Evolutionary conservation across 306 rosid species (phyloP).

Genomic region (Vicia sativa): DNA sequence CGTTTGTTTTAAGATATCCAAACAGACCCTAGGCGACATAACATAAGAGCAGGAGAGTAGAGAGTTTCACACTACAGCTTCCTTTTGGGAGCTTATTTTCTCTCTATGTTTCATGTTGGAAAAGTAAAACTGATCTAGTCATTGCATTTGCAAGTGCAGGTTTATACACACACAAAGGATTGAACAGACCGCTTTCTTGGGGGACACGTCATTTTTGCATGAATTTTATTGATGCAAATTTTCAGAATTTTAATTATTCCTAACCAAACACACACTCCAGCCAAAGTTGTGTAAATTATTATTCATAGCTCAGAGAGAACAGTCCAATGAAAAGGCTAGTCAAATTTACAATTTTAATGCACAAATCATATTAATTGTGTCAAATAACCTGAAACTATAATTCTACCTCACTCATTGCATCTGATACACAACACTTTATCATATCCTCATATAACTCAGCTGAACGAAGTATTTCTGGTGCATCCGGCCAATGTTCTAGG

Average conservation of each 20-base stretch:
- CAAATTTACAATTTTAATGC: conserved; percentile 33
- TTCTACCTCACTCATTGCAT: conserved; percentile 99
- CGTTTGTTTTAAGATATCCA: too few species aligned
- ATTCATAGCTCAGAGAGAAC: conserved; percentile 16
- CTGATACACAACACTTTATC: conserved; percentile 91
- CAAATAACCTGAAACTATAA: conserved; percentile 32
- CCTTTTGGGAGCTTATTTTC: conserved; percentile 10
- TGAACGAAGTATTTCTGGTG: conserved; percentile 89
- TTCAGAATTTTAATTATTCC: conserved; percentile 23
- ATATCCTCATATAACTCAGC: conserved; percentile 95
- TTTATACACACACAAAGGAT: background rate
- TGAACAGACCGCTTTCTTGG: conserved; percentile 7
- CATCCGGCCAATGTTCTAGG: conserved; percentile 98
- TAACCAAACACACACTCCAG: background rate
- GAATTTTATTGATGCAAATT: conserved; percentile 11
- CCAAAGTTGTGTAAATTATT: conserved; percentile 22
- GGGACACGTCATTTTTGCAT: conserved; percentile 10
- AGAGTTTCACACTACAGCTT: conserved; percentile 29
- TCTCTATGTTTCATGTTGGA: background rate
- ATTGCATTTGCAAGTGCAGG: background rate
- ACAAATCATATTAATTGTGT: conserved; percentile 6
- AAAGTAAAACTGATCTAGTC: background rate
- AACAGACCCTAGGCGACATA: too few species aligned
- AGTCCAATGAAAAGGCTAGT: conserved; percentile 16
- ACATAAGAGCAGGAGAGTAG: background rate